Evolutionary conservation across 441 rosid genomes (phyloP), one percentile per base, ranked within the genome.

Genomic region (Adansonia madagascariensis): DNA sequence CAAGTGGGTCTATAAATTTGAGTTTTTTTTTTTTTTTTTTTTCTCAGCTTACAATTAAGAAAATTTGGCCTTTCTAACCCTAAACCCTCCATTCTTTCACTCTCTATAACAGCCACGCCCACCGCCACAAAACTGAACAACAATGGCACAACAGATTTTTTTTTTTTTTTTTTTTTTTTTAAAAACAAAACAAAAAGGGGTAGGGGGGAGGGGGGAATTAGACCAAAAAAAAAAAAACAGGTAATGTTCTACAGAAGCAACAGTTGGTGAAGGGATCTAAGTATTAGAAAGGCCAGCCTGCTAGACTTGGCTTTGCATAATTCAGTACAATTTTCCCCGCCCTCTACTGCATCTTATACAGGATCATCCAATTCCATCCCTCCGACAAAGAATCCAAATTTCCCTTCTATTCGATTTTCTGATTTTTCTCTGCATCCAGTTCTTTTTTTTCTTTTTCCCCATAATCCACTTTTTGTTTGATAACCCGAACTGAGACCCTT

Each of bases 91-190:
- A 75, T 70, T 41, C 8, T 39, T 10, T 59, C 41, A n/a, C 53
- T 60, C 57, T 52, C 75, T 77, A 75, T 71, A 65, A 81, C 81
- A 78, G 47, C 69, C 85, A 76, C 82, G 75, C 59, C 84, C 87
- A 76, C 84, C 77, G 76, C 85, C 35, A 31, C 35, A 31, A 31
- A 31, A 31, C 35, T 31, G 59, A n/a, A 53, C 59, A 56, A 56
- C 35, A 31, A 31, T 31, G 35, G 35, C 35, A 31, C 3, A 31
- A 31, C 3, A 31, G 35, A 31, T 31, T 31, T 31, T 31, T 56
- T 56, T 56, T 18, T 17, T 56, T 56, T 56, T 18, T 17, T 52
- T 55, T 53, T 2, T 9, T 55, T 56, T 56, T 56, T 18, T 17
- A 31, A 53, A 3, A 41, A 8, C 14, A 5, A 17, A 39, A 62